These are phyloP conservation scores for Vitis hybrid DNA, from an alignment of 177 flowering plant species.

Conservation along the genomic window DNA sequence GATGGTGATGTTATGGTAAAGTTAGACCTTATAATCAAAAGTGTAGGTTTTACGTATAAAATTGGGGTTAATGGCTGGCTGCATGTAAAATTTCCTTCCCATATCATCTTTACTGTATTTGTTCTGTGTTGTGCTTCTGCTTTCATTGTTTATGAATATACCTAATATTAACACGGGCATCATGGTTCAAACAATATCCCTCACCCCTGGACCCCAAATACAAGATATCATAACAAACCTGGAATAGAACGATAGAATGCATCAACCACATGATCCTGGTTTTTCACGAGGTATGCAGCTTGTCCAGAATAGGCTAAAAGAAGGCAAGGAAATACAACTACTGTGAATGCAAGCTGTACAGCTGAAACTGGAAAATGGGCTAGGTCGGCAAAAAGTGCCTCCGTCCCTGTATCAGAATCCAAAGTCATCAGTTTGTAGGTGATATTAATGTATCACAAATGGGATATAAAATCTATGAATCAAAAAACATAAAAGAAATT, in stretches of 20 bases:
- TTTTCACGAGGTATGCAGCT: slow-evolving; percentile 78
- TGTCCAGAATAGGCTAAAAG: slow-evolving; percentile 86
- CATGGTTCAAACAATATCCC: background rate
- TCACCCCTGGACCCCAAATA: background rate
- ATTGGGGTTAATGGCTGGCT: no score
- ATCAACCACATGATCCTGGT: slow-evolving; percentile 59
- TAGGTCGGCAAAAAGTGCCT: slow-evolving; percentile 92
- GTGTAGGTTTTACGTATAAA: no score
- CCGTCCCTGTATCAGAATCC: slow-evolving; percentile 61
- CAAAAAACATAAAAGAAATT: background rate
- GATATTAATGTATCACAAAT: no score
- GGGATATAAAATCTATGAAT: background rate
- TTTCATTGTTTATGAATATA: no score
- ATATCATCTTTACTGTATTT: no score
- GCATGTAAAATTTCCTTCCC: no score
- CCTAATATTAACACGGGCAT: no score
- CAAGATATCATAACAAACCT: slow-evolving; percentile 33
- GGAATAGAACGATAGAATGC: slow-evolving; percentile 92
- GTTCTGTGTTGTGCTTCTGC: no score
- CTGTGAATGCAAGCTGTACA: slow-evolving; percentile 83
- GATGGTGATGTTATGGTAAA: no score
- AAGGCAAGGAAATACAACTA: slow-evolving; percentile 88
- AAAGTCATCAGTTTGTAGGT: background rate
- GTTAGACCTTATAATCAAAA: no score
- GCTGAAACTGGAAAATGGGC: slow-evolving; percentile 83